Conservation (phyloP, 1,284 basidiomycete genomes). For the Phaffia rhodozyma region DNA sequence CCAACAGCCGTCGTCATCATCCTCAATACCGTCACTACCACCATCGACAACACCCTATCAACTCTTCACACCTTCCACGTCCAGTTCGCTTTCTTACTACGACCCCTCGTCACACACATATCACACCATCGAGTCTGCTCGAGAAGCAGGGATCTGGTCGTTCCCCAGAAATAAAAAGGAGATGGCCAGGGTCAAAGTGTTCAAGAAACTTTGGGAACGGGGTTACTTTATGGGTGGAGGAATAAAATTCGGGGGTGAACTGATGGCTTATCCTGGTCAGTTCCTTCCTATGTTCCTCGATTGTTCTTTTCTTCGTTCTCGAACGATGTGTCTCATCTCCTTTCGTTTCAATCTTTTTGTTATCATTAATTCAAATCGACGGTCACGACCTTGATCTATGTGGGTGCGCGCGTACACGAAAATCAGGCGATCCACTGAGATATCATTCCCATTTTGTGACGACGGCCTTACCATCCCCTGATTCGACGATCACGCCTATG, state of each 20-base stretch:
- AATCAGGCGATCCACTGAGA: slow-evolving; percentile 75
- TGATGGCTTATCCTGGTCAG: slow-evolving; percentile 86
- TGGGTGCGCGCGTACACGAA: not conserved
- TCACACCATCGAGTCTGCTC: slow-evolving; percentile 49
- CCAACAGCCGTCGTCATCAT: not conserved
- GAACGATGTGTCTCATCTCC: not conserved
- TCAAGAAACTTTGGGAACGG: slow-evolving; percentile 63
- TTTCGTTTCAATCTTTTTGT: not conserved
- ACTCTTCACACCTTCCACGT: slow-evolving; percentile 43
- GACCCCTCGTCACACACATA: slow-evolving; percentile 38
- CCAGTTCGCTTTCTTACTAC: slow-evolving; percentile 54
- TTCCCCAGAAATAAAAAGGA: slow-evolving; percentile 57
- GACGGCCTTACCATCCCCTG: slow-evolving; percentile 57
- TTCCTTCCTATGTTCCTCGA: slow-evolving; percentile 9
- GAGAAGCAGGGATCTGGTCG: slow-evolving; percentile 56
- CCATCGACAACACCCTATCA: slow-evolving; percentile 25
- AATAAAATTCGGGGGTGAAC: slow-evolving; percentile 89
- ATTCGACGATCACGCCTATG: slow-evolving; percentile 58
- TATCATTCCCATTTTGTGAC: slow-evolving; percentile 96
- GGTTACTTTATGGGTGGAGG: slow-evolving; percentile 77
- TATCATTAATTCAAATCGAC: too few relatives aligned
- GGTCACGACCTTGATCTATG: not conserved
- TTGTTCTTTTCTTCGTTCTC: not conserved
- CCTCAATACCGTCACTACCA: slow-evolving; percentile 18
- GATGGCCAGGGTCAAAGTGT: slow-evolving; percentile 63